phyloP scores from a whole-genome alignment of 768 basidiomycete genomes.

The Albatrellus ellisii region DNA sequence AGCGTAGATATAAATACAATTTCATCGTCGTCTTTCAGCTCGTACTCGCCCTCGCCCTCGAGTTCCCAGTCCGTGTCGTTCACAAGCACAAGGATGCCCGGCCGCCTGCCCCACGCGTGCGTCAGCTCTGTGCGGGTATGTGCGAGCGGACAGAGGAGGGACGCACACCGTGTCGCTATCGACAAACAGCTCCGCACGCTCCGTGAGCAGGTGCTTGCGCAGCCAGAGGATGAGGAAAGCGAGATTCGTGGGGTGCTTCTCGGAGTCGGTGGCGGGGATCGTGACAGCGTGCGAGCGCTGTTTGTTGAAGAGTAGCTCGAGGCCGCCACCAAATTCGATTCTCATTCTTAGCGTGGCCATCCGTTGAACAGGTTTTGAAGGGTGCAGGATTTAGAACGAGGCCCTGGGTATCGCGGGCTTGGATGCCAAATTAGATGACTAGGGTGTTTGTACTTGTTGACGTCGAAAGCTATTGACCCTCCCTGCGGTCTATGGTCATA shows the following conservation, averaged over 20 bases:
- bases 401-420: no score
- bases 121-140: background rate
- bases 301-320: conserved; percentile 76
- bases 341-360: conserved; percentile 29
- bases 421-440: no score
- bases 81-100: conserved; percentile 92
- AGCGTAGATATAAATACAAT: conserved; percentile 95
- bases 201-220: conserved; percentile 63
- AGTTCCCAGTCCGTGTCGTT: conserved; percentile 98
- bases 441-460: no score
- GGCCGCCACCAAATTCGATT: conserved; percentile 73
- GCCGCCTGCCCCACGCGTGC: conserved; percentile 48
- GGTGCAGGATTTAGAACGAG: no score
- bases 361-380: no score
- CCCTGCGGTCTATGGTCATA: no score
- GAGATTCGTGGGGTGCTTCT: conserved; percentile 43
- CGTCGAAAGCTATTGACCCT: no score
- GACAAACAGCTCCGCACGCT: conserved; percentile 80
- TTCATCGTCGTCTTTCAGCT: conserved; percentile 56
- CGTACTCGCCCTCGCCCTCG: conserved; percentile 86
- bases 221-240: conserved; percentile 71
- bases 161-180: conserved; percentile 53
- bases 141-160: no score
- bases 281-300: conserved; percentile 42
- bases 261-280: conserved; percentile 30